Base-by-base conservation (phyloP, 2,329 filamentous ascomycete species). In the Epichloe glyceriae region DNA sequence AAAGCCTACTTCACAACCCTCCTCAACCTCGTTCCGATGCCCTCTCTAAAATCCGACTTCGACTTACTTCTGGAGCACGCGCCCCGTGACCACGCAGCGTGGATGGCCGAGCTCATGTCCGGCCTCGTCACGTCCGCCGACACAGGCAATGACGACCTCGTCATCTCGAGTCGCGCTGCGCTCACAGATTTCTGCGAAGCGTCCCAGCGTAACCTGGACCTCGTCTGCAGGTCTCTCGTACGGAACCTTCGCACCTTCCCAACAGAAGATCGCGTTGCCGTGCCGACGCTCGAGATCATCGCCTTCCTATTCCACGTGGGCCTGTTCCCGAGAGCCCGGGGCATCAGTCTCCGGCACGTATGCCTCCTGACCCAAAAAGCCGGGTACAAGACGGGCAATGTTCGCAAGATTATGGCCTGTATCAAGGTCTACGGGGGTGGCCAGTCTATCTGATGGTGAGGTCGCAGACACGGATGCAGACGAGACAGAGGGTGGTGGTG, bases 381-480 rank as follows among this genome's bases (percentile, higher is more conserved):
- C 0, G 86, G 90, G 55, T 90, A 86, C 70, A 91, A 90, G 67
- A 86, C 85, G 1, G 81, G 84, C 19, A 93, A 88, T 63, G 79
- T 95, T 42, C 79, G 83, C 47, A 91, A 93, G 64, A 74, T 97
- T 1, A 79, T 88, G 62, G 85, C 88, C 0, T 88, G 86, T 20
- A 71, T 94, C 54, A 85, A 83, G 60, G 78, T 93, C 12, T 97
- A 96, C 66, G 79, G 82, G 80, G 0, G 68, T 95, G 26, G 79
- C 80, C 70, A 46, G 56, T 43, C 26, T 5, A 12, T 57, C 38
- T 19, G 78, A 79, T 4, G 64, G 64, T 2, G 60, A 70, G 45
- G 56, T 35, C 10, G 57, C 43, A 11, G 51, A 50, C 11, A 33
- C 33, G n/a, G 44, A 20, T 4, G 44, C 7, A 6, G n/a, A 37